Conservation (phyloP, 345 rosid genomes). For the Eutrema japonicum region DNA sequence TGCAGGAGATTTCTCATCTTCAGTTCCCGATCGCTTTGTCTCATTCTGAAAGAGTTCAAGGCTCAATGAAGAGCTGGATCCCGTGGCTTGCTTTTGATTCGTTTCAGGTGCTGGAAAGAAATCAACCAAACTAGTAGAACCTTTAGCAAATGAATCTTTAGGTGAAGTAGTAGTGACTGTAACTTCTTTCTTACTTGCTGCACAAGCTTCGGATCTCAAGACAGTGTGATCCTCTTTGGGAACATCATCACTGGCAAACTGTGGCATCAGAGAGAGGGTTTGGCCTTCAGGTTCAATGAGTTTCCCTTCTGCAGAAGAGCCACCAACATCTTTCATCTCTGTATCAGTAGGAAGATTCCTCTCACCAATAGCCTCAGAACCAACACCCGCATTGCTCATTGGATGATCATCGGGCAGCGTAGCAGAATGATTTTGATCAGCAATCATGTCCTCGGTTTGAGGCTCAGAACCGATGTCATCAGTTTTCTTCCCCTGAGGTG, state of each 20-base stretch:
- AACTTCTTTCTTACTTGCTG: conserved; percentile 32
- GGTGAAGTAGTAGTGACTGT: conserved; percentile 28
- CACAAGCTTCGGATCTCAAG: conserved; percentile 28
- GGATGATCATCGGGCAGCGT: conserved; percentile 42
- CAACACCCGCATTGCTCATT: conserved; percentile 38
- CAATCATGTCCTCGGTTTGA: conserved; percentile 34
- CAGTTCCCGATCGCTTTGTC: conserved; percentile 24
- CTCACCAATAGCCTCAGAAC: conserved; percentile 16
- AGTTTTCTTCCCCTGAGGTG: conserved; percentile 35
- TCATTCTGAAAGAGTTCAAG: conserved; percentile 46
- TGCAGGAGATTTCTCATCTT: conserved; percentile 30
- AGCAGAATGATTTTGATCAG: conserved; percentile 44
- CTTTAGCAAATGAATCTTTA: conserved; percentile 41
- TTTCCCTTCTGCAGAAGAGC: conserved; percentile 36
- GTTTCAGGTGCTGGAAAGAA: conserved; percentile 37
- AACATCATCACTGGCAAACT: conserved; percentile 40
- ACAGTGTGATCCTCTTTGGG: conserved; percentile 39
- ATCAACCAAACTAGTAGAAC: conserved; percentile 39
- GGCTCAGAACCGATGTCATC: conserved; percentile 10
- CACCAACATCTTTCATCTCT: conserved; percentile 40
- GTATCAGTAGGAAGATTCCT: conserved; percentile 28
- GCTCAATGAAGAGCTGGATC: conserved; percentile 41
- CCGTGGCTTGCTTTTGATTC: conserved; percentile 33
- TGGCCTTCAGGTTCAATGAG: conserved; percentile 36
- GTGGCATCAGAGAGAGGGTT: conserved; percentile 45